Conservation (phyloP, 192 early-diverging fungal species). For the Umbelopsis sp. region DNA sequence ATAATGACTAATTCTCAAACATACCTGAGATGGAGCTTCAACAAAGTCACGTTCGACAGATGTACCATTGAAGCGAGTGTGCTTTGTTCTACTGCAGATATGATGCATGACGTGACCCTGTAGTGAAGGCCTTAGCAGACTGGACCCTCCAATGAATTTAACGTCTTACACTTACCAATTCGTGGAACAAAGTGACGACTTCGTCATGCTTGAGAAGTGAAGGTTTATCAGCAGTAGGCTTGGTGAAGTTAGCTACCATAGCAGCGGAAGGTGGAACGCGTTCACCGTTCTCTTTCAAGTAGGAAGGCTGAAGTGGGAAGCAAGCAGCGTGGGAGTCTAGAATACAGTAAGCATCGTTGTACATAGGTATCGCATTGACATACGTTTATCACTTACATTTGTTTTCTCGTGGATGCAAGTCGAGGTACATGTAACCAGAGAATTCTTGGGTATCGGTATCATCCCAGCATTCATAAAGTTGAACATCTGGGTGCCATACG, state of each 20-base stretch:
- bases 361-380: neutral
- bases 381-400: slow-evolving; percentile 53
- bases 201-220: slow-evolving; percentile 81
- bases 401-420: slow-evolving; percentile 73
- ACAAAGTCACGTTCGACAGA: slow-evolving; percentile 83
- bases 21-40: slow-evolving; percentile 78
- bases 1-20: too few relatives aligned
- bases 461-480: slow-evolving; percentile 78
- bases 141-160: slow-evolving; percentile 34
- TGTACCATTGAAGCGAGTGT: slow-evolving; percentile 75
- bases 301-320: slow-evolving; percentile 76
- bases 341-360: neutral
- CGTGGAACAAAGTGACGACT: slow-evolving; percentile 83
- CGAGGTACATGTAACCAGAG: slow-evolving; percentile 75
- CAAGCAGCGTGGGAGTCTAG: slow-evolving; percentile 70
- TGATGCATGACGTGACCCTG: slow-evolving; percentile 43
- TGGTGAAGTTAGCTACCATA: slow-evolving; percentile 75
- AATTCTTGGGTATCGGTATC: slow-evolving; percentile 54
- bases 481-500: slow-evolving; percentile 83
- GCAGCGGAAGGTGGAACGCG: slow-evolving; percentile 66
- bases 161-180: slow-evolving; percentile 65
- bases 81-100: slow-evolving; percentile 77
- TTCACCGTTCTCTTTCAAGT: slow-evolving; percentile 52
- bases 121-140: neutral
- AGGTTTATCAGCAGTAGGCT: slow-evolving; percentile 64